phyloP scores from a whole-genome alignment of 768 basidiomycete species.

The Clathrus columnatus region DNA sequence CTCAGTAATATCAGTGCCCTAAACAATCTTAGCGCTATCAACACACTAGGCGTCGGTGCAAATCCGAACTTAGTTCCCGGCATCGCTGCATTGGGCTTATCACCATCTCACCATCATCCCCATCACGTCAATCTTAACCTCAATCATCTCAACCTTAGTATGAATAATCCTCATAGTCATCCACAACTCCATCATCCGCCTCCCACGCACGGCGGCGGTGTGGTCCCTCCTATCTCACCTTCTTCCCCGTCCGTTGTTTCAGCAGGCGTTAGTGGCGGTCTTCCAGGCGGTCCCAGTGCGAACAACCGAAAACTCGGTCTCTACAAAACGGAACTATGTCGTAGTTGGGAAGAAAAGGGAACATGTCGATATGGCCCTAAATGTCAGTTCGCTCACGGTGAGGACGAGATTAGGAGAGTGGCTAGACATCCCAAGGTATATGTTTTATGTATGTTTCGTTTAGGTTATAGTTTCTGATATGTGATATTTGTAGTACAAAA shows the following conservation, averaged over 20 bases:
- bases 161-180: background rate
- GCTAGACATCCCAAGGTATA: conserved; percentile 80
- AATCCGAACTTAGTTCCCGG: background rate
- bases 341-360: conserved; percentile 91
- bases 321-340: conserved; percentile 86
- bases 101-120: background rate
- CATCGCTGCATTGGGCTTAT: background rate
- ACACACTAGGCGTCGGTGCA: background rate
- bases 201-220: too few relatives aligned
- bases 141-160: background rate
- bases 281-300: conserved; percentile 61
- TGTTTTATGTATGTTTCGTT: conserved; percentile 4
- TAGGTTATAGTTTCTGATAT: conserved; percentile 15
- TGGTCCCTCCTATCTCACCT: too few relatives aligned
- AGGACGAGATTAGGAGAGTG: conserved; percentile 80
- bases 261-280: background rate
- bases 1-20: too few relatives aligned
- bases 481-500: conserved; percentile 61
- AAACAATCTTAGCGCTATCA: too few relatives aligned
- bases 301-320: conserved; percentile 87
- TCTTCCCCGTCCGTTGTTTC: too few relatives aligned
- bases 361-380: conserved; percentile 78
- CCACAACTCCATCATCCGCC: background rate
- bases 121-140: background rate
- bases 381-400: conserved; percentile 91